phyloP scores from a whole-genome alignment of 1,284 basidiomycete genomes.

The Wolfiporia cocos region DNA sequence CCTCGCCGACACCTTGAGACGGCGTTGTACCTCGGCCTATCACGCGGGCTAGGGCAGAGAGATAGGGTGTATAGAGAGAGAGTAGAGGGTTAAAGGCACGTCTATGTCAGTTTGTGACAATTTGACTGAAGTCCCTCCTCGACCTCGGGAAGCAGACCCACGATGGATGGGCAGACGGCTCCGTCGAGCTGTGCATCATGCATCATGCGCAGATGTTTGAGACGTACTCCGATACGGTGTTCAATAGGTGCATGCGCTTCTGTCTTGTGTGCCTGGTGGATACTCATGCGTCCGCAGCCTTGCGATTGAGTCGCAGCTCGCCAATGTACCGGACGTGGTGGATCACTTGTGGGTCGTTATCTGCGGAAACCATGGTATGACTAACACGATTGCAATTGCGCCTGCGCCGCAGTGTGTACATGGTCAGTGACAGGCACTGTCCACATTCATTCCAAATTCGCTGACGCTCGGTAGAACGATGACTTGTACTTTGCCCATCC shows the following conservation, averaged over 20 bases:
- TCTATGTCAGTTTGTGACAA: no score
- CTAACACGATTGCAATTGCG: no score
- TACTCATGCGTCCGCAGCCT: conserved; percentile 12
- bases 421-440: conserved; percentile 14
- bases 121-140: no score
- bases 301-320: conserved; percentile 8
- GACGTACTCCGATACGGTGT: conserved; percentile 6
- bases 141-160: conserved; percentile 1
- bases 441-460: background rate
- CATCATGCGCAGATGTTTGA: conserved; percentile 8
- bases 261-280: background rate
- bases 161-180: no score
- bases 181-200: no score
- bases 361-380: background rate
- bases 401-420: conserved; percentile 17
- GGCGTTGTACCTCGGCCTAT: no score
- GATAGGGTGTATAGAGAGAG: no score
- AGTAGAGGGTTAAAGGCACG: no score
- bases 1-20: no score
- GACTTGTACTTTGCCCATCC: conserved; percentile 22
- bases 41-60: no score
- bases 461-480: conserved; percentile 17
- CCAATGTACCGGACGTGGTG: conserved; percentile 4
- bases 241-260: conserved; percentile 7
- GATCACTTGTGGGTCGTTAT: conserved; percentile 8